Conservation (phyloP, 106 monocot species). For the Dendrobium huoshanense region DNA sequence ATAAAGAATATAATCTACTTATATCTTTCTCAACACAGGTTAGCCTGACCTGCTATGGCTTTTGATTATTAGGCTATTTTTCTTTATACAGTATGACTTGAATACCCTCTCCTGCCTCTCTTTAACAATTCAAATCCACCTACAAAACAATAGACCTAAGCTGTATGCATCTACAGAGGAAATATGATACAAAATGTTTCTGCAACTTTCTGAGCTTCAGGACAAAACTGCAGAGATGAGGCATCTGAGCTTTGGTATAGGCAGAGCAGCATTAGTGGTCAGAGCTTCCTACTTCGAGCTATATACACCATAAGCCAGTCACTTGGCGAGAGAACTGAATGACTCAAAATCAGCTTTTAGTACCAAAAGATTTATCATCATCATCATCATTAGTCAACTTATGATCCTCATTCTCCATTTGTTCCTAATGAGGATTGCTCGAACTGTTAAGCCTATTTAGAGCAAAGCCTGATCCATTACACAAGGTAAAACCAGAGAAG, state of each 20-base stretch:
- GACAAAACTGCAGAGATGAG: not conserved
- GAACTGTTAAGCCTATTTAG: not conserved
- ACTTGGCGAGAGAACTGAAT: not conserved
- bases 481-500: not conserved
- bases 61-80: not conserved
- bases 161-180: constrained; percentile 2
- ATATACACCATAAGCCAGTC: not conserved
- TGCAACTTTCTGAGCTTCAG: not conserved
- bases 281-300: constrained; percentile 5
- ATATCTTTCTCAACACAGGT: no score
- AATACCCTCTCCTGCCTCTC: not conserved
- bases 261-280: not conserved
- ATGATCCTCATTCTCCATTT: not conserved
- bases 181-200: not conserved
- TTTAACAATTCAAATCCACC: not conserved
- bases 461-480: not conserved
- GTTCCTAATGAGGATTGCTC: not conserved
- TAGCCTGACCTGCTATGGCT: no score
- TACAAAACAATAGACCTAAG: not conserved
- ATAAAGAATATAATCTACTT: no score
- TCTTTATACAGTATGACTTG: not conserved
- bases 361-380: no score
- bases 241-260: no score
- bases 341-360: no score
- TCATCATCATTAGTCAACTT: not conserved